Conservation (phyloP, 2,329 filamentous ascomycete species). For the Myriosclerotinia scirpicola region DNA sequence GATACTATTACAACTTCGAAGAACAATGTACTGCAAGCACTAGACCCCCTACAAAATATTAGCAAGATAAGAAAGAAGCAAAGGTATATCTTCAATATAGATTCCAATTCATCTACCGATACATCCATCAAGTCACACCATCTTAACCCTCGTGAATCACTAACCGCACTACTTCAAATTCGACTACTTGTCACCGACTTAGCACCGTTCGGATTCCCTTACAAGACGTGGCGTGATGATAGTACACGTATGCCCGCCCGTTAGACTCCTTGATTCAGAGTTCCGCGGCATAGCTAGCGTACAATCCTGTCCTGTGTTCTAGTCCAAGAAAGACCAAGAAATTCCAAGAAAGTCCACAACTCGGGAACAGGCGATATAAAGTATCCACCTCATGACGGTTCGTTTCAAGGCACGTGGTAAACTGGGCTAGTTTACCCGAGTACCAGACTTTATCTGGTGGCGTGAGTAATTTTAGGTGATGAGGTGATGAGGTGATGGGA, state of each 20-base stretch:
- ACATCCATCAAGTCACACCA: neutral
- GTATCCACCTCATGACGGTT: no score
- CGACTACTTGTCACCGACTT: neutral
- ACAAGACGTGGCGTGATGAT: constrained; percentile 13
- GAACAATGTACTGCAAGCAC: neutral
- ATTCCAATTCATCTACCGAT: neutral
- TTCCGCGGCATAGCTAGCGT: constrained; percentile 36
- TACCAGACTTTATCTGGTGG: no score
- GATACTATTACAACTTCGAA: neutral
- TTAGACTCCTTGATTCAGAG: constrained; percentile 22
- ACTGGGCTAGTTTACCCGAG: no score
- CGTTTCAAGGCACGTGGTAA: no score
- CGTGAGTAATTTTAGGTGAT: neutral
- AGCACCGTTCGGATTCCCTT: constrained; percentile 26
- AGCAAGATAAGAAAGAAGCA: neutral
- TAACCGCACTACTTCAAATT: neutral
- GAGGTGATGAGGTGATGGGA: constrained; percentile 33
- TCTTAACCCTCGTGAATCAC: neutral
- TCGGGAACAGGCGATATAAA: no score
- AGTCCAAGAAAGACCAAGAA: no score
- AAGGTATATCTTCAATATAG: neutral
- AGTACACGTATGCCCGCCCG: constrained; percentile 28
- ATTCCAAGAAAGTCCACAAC: no score
- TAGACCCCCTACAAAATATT: neutral
- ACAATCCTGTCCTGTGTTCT: constrained; percentile 37